Evolutionary conservation across 805 yeast genomes (phyloP).

Genomic region (Kodamaea laetipori): DNA sequence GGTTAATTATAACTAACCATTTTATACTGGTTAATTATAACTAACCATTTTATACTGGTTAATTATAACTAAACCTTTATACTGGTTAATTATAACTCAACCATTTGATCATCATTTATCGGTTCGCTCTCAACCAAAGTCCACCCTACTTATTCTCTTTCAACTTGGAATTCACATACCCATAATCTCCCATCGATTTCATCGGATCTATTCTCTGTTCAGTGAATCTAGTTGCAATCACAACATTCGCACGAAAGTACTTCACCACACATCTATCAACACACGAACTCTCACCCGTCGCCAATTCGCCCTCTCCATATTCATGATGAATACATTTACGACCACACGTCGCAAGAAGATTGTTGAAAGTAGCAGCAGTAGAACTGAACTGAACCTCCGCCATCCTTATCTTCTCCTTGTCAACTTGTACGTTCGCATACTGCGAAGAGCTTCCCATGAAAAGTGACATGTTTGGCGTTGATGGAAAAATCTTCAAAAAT

Average conservation of each 20-base stretch:
- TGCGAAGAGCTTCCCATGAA: constrained; percentile 53
- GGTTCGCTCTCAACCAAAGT: too few species aligned
- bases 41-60: too few species aligned
- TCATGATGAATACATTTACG: constrained; percentile 82
- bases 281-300: constrained; percentile 82
- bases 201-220: constrained; percentile 45
- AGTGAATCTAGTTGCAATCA: constrained; percentile 57
- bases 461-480: constrained; percentile 53
- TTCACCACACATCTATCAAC: constrained; percentile 85
- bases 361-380: constrained; percentile 42
- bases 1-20: too few species aligned
- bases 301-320: constrained; percentile 81
- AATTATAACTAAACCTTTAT: too few species aligned
- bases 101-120: neutral
- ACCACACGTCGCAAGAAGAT: constrained; percentile 63
- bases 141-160: neutral
- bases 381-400: constrained; percentile 74
- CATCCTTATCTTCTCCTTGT: constrained; percentile 58
- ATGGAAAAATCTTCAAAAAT: neutral
- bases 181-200: constrained; percentile 45
- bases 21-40: too few species aligned
- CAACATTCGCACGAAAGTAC: constrained; percentile 70
- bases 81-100: too few species aligned
- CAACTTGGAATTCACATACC: constrained; percentile 20
- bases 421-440: constrained; percentile 49